Conservation (phyloP, 106 monocot species). For the Apostasia ramifera region DNA sequence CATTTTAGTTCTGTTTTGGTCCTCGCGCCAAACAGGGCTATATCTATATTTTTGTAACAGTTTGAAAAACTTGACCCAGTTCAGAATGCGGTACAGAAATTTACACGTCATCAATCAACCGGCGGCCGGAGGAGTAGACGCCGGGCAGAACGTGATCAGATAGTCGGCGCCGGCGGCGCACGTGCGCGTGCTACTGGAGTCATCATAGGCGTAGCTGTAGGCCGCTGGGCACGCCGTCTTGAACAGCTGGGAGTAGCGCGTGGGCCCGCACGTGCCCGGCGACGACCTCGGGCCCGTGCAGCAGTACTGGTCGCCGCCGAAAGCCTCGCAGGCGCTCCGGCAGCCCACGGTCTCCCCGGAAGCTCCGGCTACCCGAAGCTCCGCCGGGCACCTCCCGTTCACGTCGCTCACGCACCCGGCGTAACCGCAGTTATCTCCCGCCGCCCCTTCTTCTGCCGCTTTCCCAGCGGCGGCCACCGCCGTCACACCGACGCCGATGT, state of each 20-base stretch:
- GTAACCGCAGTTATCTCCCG: conserved; percentile 14
- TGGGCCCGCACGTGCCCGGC: conserved; percentile 24
- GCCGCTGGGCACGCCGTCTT: conserved; percentile 35
- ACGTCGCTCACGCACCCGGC: conserved; percentile 26
- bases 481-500: conserved; percentile 14
- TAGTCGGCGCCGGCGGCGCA: conserved; percentile 25
- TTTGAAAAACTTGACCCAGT: too few species aligned
- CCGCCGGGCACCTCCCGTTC: conserved; percentile 34
- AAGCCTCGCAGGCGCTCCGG: conserved; percentile 37
- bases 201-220: conserved; percentile 44
- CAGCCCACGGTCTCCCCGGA: conserved; percentile 25
- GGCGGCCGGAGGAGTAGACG: too few species aligned
- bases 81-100: too few species aligned
- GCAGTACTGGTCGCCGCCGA: conserved; percentile 14
- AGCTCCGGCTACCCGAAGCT: conserved; percentile 13
- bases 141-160: conserved; percentile 36
- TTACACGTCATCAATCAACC: too few species aligned
- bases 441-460: not conserved
- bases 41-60: too few species aligned
- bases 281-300: conserved; percentile 20
- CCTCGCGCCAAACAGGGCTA: too few species aligned
- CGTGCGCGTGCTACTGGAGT: conserved; percentile 30
- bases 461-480: conserved; percentile 4
- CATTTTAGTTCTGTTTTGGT: too few species aligned
- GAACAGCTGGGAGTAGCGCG: conserved; percentile 34